Base-by-base conservation (phyloP, 2,329 filamentous ascomycete genomes). In the Diplodia scrobiculata region DNA sequence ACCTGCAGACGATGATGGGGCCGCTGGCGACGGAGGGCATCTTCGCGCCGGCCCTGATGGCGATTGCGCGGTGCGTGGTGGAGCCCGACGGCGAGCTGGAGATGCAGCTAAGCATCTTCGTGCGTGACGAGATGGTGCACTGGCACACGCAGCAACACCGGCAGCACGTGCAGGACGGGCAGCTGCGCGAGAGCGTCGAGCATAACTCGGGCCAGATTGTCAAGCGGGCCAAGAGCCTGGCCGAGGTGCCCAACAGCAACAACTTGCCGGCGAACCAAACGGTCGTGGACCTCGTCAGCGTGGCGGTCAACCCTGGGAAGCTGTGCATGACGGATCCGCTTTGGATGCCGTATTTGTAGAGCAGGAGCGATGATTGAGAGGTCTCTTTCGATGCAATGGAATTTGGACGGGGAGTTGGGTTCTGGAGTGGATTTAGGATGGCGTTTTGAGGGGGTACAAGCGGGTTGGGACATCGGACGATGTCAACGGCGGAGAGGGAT, bases 111-210 rank as follows among this genome's bases (percentile, higher is more conserved):
- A 91, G 89, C 66, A 86, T 99, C 67, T 98, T 98, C 77, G 95
- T 99, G 69, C 88, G 95, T 6, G 95, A 99, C 73, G 95, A 99
- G 79, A 96, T 99, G 86, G 93, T 94, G 70, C 96, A 93, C 80
- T 99, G 95, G 95, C 93, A 93, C 72, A 96, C 91, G 2, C 90
- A 88, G 70, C 85, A 87, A 69, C 91, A 96, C 75, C 87, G 92
- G 52, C 71, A 74, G n/a, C 50, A 60, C 54, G 64, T 59, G 5
- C 29, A 84, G 50, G 88, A 91, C 67, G 86, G 84, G 36, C 88
- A 91, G 74, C 82, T 96, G 58, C 83, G 91, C 25, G 91, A 95
- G 67, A 86, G 89, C 69, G 93, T 97, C 38, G 89, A 92, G 79
- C 83, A 86, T 63, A 99, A 99, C 77, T 92, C 89, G 71, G 92